A percentile compares a stretch with the other conserved stretches of the same genome.
phyloP scores from a whole-genome alignment of 1,139 yeast genomes.

The Pichia sp. region DNA sequence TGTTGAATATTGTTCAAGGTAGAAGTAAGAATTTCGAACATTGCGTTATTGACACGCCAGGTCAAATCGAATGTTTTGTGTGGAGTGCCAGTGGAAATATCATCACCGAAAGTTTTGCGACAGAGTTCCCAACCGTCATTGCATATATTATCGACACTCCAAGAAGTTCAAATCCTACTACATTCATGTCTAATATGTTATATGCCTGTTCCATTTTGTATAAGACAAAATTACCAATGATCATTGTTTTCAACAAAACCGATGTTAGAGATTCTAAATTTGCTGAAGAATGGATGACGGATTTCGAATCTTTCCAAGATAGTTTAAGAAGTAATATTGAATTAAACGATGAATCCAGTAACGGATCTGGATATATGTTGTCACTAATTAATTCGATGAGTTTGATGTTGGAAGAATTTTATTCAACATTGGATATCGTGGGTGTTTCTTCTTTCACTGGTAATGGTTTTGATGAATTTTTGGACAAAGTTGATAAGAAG shows the following conservation, averaged over 20 bases:
- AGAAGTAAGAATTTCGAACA: constrained; percentile 57
- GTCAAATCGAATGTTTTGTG: constrained; percentile 95
- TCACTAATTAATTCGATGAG: constrained; percentile 93
- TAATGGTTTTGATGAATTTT: constrained; percentile 85
- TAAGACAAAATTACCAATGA: constrained; percentile 95
- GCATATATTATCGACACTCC: constrained; percentile 98
- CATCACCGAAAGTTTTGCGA: constrained; percentile 93
- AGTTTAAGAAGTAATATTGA: constrained; percentile 61
- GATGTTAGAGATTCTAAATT: constrained; percentile 80
- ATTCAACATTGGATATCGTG: constrained; percentile 85
- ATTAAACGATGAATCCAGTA: constrained; percentile 52
- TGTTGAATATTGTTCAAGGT: constrained; percentile 75
- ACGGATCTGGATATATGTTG: constrained; percentile 89
- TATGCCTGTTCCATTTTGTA: constrained; percentile 96
- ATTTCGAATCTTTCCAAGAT: constrained; percentile 83
- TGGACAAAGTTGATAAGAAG: constrained; percentile 75
- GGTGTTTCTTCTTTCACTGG: constrained; percentile 91
- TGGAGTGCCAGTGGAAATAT: constrained; percentile 98
- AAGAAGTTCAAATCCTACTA: constrained; percentile 85
- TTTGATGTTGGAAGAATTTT: constrained; percentile 92
- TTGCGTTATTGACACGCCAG: constrained; percentile 94
- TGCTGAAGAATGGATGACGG: constrained; percentile 97
- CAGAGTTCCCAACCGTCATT: constrained; percentile 89
- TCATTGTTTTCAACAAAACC: constrained; percentile 90
- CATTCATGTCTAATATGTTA: constrained; percentile 96